Evolutionary conservation across 208 protist species (phyloP), one percentile per base, ranked within the genome.

Genomic region (Novymonas esmeraldas): DNA sequence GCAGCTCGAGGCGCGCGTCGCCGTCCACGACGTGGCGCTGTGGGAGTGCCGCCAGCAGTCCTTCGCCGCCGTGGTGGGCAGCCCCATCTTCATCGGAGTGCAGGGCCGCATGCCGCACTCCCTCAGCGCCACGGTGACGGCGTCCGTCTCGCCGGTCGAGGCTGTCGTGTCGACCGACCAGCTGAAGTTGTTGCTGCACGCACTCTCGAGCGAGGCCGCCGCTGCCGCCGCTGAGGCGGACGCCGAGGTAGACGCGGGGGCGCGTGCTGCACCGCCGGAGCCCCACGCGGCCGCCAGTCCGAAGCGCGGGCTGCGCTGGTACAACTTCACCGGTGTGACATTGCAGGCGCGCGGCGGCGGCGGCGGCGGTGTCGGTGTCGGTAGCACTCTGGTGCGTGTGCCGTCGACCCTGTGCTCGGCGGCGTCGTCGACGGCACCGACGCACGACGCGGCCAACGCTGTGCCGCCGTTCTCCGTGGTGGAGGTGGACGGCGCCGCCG

Each of bases 1-100:
- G 31, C 48, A 70, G 51, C 51, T 87, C 38, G 82, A 92, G 59
- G 72, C 70, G 1, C 69, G 78, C 51, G 48, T 89, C n/a, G 86
- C 76, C 22, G 20, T 89, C n/a, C 81, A 87, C 45, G 68, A 81
- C 22, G 46, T 84, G 38, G 61, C 59, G 16, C 48, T 87, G 2
- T 84, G 74, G 77, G 82, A 92, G 39, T 84, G 82, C 62, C 57
- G 50, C 9, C 73, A 73, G 42, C 61, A 82, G 31, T 31, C 61
- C 22, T 78, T 81, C 55, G 38, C 64, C 54, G 51, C 77, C 3
- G 54, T 89, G 7, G 42, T 88, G 13, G 44, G 58, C 48, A 73
- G 67, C 29, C 73, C 79, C 29, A 57, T 88, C 16, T 76, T 78
- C n/a, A 9, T 83, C 7, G 59, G 71, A 2, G 22, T 82, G n/a